A percentile compares a stretch with the other conserved stretches of the same genome.
These are phyloP conservation scores for Daldinia vernicosa DNA, from an alignment of 495 filamentous ascomycete species.

Conservation along the genomic window DNA sequence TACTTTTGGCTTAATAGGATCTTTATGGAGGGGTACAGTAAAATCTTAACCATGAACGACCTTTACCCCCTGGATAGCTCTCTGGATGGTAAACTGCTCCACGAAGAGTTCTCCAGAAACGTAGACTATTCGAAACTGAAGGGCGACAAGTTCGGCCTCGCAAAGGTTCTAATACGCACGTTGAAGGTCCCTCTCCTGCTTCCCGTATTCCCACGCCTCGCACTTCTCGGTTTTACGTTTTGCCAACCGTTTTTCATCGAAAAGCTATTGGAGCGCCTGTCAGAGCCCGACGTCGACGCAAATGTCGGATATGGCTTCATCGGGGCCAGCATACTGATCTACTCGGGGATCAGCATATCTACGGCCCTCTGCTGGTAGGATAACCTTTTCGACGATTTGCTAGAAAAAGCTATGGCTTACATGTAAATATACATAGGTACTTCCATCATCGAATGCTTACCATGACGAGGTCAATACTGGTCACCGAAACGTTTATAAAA, in stretches of 20 bases:
- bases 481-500: neutral
- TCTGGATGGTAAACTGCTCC: neutral
- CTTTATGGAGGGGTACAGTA: constrained; percentile 58
- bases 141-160: neutral
- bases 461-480: neutral
- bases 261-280: constrained; percentile 58
- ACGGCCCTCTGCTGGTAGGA: neutral
- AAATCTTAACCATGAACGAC: constrained; percentile 6
- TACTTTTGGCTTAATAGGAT: constrained; percentile 70
- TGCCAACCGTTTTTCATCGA: constrained; percentile 73
- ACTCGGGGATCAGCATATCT: neutral
- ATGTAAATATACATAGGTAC: neutral
- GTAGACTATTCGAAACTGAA: neutral
- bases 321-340: neutral
- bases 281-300: constrained; percentile 14
- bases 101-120: neutral
- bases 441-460: neutral
- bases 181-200: constrained; percentile 50
- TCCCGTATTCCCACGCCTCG: constrained; percentile 46
- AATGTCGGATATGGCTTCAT: neutral
- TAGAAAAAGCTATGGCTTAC: neutral
- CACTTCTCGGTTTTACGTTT: constrained; percentile 60
- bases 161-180: constrained; percentile 38
- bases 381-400: neutral
- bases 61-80: neutral